Percentiles rank a stretch among this genome's conserved stretches.
Evolutionary conservation across 257 asterid genomes (phyloP).

Genomic region (Galeopsis tetrahit): DNA sequence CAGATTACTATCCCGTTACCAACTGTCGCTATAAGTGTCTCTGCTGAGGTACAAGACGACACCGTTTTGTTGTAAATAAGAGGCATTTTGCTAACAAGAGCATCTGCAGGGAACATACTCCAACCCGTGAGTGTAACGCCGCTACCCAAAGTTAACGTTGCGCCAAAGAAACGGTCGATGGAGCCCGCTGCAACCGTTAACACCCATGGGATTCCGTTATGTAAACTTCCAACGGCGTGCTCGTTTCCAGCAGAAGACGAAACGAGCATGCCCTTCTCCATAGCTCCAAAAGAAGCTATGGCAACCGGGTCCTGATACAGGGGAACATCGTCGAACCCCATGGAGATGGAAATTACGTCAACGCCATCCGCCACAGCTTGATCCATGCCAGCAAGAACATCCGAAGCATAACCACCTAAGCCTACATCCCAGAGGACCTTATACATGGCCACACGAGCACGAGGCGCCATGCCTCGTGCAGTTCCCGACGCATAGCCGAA

Average conservation of each 20-base stretch:
- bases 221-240: conserved; percentile 25
- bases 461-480: conserved; percentile 55
- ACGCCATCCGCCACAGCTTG: conserved; percentile 48
- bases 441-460: conserved; percentile 52
- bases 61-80: conserved; percentile 40
- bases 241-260: conserved; percentile 49
- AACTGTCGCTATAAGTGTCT: not conserved
- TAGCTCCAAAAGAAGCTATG: conserved; percentile 55
- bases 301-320: conserved; percentile 42
- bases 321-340: conserved; percentile 38
- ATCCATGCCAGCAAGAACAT: conserved; percentile 60
- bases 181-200: conserved; percentile 46
- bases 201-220: conserved; percentile 53
- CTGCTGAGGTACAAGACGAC: conserved; percentile 40
- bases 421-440: conserved; percentile 39
- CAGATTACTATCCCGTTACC: conserved; percentile 36
- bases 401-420: conserved; percentile 43
- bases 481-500: conserved; percentile 56
- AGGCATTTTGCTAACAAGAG: conserved; percentile 31
- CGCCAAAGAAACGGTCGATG: conserved; percentile 38
- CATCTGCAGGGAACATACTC: conserved; percentile 45
- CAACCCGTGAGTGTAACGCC: conserved; percentile 35
- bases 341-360: conserved; percentile 41
- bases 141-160: conserved; percentile 43
- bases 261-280: conserved; percentile 51